Percentiles rank a stretch among this genome's conserved stretches.
phyloP scores from a whole-genome alignment of 225 moss, liverwort and hornwort species.

The Straminergon stramineum region DNA sequence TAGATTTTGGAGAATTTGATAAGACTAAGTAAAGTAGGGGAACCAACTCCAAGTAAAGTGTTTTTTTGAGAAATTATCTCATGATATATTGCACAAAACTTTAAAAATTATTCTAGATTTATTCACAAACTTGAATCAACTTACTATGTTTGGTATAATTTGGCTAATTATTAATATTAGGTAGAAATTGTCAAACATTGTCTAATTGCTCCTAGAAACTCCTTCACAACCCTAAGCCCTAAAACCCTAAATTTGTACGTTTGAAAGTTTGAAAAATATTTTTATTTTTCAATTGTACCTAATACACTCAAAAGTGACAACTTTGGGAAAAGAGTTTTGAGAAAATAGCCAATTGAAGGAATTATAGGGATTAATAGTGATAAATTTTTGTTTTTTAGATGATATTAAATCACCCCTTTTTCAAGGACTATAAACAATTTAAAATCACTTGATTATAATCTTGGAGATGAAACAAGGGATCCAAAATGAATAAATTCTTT shows the following conservation, averaged over 20 bases:
- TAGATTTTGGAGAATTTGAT: no score
- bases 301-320: neutral
- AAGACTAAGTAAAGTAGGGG: no score
- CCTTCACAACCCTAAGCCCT: no score
- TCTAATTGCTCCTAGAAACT: no score
- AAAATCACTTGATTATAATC: neutral
- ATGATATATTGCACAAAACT: no score
- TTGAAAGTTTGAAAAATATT: neutral
- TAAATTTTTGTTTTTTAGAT: neutral
- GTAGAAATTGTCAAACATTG: no score
- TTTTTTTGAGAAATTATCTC: no score
- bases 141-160: no score
- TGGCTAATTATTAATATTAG: no score
- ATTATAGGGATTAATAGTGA: neutral
- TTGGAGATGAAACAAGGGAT: neutral
- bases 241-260: neutral
- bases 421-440: accelerated
- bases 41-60: no score
- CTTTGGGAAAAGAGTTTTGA: neutral
- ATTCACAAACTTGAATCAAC: no score
- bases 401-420: neutral
- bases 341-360: neutral
- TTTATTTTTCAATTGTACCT: neutral
- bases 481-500: neutral
- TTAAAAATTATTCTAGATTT: no score